Evolutionary conservation across 2,329 filamentous ascomycete genomes (phyloP), one percentile per base, ranked within the genome.

Genomic region (Monosporascus cannonballus): DNA sequence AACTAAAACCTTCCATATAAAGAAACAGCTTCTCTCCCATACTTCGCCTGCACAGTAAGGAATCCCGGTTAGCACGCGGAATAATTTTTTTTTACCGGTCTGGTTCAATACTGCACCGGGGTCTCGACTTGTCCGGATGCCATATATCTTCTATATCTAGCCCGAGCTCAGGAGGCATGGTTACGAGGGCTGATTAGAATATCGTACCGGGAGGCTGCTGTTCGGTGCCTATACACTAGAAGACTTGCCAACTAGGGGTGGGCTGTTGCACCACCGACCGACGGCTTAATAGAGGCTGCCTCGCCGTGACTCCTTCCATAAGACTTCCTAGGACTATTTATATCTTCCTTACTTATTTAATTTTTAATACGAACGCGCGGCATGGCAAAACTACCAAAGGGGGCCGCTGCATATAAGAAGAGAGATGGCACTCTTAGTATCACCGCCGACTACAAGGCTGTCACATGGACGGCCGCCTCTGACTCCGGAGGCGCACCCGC

Each of bases 391-490:
- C 83, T 82, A 50, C 83, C 82, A 50, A 80, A 76, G 61, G 89
- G 86, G 54, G 82, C 80, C 57, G 85, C 87, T 50, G 77, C 85
- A 54, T 97, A 94, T 79, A 97, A 96, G 75, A 99, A 97, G 77
- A 94, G 96, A 72, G 89, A 97, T 76, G 94, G 94, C 68, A 82
- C 83, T 55, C 75, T 99, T 64, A 82, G 84, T 25, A 77, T 97
- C 61, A 84, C 88, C 17, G 75, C 80, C 52, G 90, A 96, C 69
- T 79, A 83, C 64, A 82, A 81, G 64, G 84, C 79, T 38, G 82
- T 97, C 56, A 86, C 83, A 68, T 99, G 93, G 93, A 89, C 84
- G 34, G 88, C 90, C 9, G 77, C 82, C 51, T 79, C 79, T 46
- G 79, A 81, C 36, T 73, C 76, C 20, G 78, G 77, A 51, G 81